Evolutionary conservation across 225 moss, liverwort and hornwort species (phyloP), one percentile per base, ranked within the genome.

Genomic region (Polytrichum commune): DNA sequence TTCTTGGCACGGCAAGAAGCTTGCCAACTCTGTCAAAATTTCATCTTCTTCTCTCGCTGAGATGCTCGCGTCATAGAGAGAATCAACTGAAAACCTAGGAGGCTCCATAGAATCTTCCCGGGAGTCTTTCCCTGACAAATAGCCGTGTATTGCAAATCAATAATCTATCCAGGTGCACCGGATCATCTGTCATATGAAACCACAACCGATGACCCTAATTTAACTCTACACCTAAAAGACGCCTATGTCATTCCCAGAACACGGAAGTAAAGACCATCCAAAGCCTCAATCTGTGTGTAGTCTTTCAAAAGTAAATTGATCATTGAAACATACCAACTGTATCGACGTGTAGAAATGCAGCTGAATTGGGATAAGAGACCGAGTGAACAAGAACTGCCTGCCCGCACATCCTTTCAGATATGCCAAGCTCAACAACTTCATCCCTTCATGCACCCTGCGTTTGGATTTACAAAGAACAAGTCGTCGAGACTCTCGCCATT

Each of bases 21-120:
- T 76, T 68, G 83, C 71, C 67, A 86, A 76, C 56, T 80, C 74
- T 18, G 73, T 73, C 35, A 76, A 64, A n/a, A 86, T 83, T 64
- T 83, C 69, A 55, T 83, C 83, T 73, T 83, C 83, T 63, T 78
- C 75, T 56, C 67, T 71, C 67, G 72, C 71, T 23, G 78, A 83
- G 65, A 83, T 80, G 70, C 27, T 73, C 1, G 1, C 19, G 65
- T 76, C 73, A 63, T 80, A 83, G 5, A 86, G 80, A 38, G 70
- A 73, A 68, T 78, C 80, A 19, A 78, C 64, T 71, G 79, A 65
- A 57, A 63, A 66, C 46, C 56, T 71, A 69, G 71, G 71, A 53
- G 64, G 23, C 68, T 72, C 67, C 70, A 63, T 9, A 66, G 53
- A 73, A 25, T 46, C 46, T 46, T 62, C 60, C 23, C 55, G 55